These are phyloP conservation scores for Croton laevigatus DNA, from an alignment of 441 rosid species.

Conservation along the genomic window DNA sequence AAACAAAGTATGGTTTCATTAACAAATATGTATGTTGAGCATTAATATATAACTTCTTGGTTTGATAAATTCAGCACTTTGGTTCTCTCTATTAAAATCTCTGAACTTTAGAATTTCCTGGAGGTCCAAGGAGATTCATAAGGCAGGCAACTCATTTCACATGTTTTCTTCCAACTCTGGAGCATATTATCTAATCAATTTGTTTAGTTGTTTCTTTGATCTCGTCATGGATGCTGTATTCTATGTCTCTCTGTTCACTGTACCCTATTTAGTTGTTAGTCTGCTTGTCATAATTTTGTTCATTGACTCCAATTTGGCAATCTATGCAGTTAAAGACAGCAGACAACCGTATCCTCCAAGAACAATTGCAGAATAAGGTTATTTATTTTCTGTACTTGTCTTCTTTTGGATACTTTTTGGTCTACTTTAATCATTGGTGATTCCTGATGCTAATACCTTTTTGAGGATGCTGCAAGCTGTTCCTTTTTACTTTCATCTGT, in stretches of 20 bases:
- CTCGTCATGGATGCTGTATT: not conserved
- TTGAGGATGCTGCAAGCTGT: constrained; percentile 10
- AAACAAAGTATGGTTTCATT: not conserved
- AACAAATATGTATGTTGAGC: not conserved
- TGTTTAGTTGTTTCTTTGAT: not conserved
- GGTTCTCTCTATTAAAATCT: constrained; percentile 1
- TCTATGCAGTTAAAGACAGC: constrained; percentile 81
- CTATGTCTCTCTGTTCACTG: not conserved
- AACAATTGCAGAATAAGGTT: constrained; percentile 89
- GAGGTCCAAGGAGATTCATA: not conserved
- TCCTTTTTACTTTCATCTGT: constrained; percentile 9
- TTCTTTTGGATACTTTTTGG: not conserved
- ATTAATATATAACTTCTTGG: not conserved
- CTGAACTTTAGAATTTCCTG: not conserved
- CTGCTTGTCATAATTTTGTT: constrained; percentile 1
- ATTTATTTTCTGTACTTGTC: constrained; percentile 8
- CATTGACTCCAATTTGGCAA: constrained; percentile 24
- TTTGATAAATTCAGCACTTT: not conserved
- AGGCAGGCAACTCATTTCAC: not conserved
- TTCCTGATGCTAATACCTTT: constrained; percentile 9
- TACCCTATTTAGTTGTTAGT: not conserved
- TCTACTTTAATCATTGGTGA: not conserved
- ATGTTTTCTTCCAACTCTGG: not conserved
- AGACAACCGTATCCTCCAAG: constrained; percentile 93
- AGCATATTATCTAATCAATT: not conserved